Base-by-base conservation (phyloP, 805 yeast genomes). In the Zygosaccharomyces rouxii region DNA sequence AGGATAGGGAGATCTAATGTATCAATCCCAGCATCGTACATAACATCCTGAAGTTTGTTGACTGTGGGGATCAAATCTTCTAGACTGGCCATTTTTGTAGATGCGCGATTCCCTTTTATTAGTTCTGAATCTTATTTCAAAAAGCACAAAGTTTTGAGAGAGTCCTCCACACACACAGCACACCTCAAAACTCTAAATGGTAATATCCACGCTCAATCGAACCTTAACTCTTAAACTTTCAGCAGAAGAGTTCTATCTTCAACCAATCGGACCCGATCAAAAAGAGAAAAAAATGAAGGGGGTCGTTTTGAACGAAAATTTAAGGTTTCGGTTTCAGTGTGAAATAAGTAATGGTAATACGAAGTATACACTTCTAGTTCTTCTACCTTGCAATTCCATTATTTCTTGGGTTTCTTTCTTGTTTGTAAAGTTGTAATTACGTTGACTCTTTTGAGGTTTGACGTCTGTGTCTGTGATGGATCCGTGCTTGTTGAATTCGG, bases 1-100 rank as follows among this genome's bases (percentile, higher is more conserved):
- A 94, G 79, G 50, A 90, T 80, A 2, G 99, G 99, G 49, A 94
- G 74, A 71, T 94, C 99, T 7, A 74, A 84, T 6, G 94, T 78
- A 38, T 92, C 94, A 28, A 89, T 89, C 23, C 97, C 98, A 33
- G 94, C 80, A n/a, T 96, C 95, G 42, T 97, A 95, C 70, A 94
- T 82, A n/a, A 96, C 98, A 70, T 92, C 97, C 71, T 90, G 94
- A 51, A 88, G 79, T 68, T 86, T 87, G 72, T 89, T 89, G 59
- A 89, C 92, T 13, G 95, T 85, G 46, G 87, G 86, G 60, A 89
- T 89, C 57, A 73, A 58, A 55, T 73, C 75, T 56, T 71, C 74
- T 43, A 66, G 54, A 44, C 63, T 62, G 7, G 69, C 61, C 70
- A 64, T 66, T 35, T 14, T 38, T 30, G 29, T 16, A 16, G 26